Percentiles rank a stretch among this genome's conserved stretches.
phyloP scores from a whole-genome alignment of 2,329 filamentous ascomycete species.

The Sporothrix phasma region DNA sequence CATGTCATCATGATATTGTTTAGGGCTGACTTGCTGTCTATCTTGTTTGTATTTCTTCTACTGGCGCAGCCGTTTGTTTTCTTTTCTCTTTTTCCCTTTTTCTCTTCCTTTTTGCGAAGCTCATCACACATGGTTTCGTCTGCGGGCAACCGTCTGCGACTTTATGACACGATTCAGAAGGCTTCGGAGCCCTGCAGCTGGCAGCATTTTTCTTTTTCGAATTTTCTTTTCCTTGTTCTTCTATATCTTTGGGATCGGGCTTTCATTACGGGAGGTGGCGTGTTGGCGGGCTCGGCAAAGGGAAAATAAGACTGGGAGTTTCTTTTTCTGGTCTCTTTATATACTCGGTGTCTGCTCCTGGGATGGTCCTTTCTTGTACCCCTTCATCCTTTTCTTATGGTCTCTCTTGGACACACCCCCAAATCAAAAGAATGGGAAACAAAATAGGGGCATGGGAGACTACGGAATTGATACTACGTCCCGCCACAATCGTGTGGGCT shows the following conservation, averaged over 20 bases:
- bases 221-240: not conserved
- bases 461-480: not conserved
- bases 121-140: not conserved
- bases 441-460: not conserved
- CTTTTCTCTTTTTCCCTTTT: not conserved
- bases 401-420: not conserved
- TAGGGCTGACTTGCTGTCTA: constrained; percentile 9
- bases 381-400: not conserved
- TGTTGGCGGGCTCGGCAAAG: not conserved
- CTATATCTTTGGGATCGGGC: not conserved
- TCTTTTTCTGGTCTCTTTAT: not conserved
- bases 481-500: not conserved
- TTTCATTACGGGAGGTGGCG: not conserved
- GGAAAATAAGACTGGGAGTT: not conserved
- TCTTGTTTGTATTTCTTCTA: not conserved
- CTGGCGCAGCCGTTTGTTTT: not conserved
- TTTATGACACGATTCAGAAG: not conserved
- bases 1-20: constrained; percentile 8
- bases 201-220: not conserved
- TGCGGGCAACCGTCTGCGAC: not conserved
- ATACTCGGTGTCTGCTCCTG: not conserved
- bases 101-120: not conserved
- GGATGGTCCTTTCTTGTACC: not conserved
- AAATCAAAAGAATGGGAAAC: not conserved
- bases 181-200: not conserved